Base-by-base conservation (phyloP, 441 rosid genomes). In the Gossypium gossypioides region DNA sequence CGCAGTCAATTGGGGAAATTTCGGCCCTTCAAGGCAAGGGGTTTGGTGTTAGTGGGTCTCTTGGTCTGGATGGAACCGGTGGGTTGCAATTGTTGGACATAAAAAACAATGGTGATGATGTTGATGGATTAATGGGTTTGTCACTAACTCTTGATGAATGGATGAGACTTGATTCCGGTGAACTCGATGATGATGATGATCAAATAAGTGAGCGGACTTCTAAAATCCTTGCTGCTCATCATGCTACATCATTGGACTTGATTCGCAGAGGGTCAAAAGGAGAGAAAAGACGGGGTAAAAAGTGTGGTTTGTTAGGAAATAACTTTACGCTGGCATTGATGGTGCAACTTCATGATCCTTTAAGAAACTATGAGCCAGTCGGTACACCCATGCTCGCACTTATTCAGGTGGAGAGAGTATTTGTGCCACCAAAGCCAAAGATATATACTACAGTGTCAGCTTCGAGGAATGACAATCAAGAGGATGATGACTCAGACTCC, bases 311-410 rank as follows among this genome's bases (percentile, higher is more conserved):
- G 78, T 83, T 94, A 68, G 97, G 97, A 57, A 90, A 91, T 83
- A 90, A 92, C 80, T 89, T 91, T 79, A 94, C 97, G 0, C 92
- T 91, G 73, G 92, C 93, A 71, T 79, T 91, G 59, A 86, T 94
- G 97, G 97, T 94, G 77, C 96, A 89, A 77, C 91, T 94, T 10
- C 89, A 77, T 13, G 97, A 91, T 85, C 97, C 97, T 56, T 22
- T 87, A 19, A 83, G 98, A 69, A 84, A 91, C 81, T 86, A 90
- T 62, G 97, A 94, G 68, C 89, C 94, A 6, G 99, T 94, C 27
- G 99, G 99, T 61, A 85, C 94, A 9, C 97, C 99, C 29, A 94
- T 94, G 97, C 97, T 94, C 74, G 84, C 97, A 58, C 96, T 94
- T 32, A 81, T 90, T 81, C 99, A 91, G 80, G 98, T 94, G 3